Base-by-base conservation (phyloP, 139 green algal genomes). In the Auxenochlorella pyrenoidosa region DNA sequence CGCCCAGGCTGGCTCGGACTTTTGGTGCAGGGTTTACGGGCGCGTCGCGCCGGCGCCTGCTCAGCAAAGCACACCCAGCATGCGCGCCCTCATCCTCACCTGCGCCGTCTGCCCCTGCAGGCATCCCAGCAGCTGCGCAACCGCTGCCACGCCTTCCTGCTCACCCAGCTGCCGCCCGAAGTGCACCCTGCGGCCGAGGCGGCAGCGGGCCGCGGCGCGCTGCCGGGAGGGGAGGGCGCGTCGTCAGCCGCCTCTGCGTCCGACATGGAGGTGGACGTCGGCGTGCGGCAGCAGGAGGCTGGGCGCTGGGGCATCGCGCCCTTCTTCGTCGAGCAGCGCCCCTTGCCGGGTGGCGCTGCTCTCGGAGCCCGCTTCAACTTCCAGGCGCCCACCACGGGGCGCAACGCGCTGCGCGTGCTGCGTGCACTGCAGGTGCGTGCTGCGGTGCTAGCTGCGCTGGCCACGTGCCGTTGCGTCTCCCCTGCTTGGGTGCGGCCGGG, bases 321-420 rank as follows among this genome's bases (percentile, higher is more conserved):
- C 28, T 98, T 98, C 87, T 96, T 91, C 86, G 81, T 98, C 54
- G 77, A 89, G 65, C 85, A 82, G 70, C 80, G 82, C 47, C 78
- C 32, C 59, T 44, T 40, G 36, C 15, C 34, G 44, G 85, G 22
- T 3, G 63, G 21, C 19, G 15, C 43, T 21, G n/a, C 40, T 58
- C 71, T 68, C 18, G 66, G 60, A n/a, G 79, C 73, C 0, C 63
- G 44, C 15, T 99, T 99, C 87, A 93, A 97, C 83, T 95, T 99
- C 78, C 34, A 76, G 13, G 96, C 98, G 0, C 96, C 95, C 8
- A 99, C 98, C 24, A 97, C 96, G 0, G 89, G 91, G 0, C 90
- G 95, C 85, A 99, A 99, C 82, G 95, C 93, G 3, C 94, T 97
- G 89, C 93, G 97, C 26, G 86, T 99, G 43, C 92, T 99, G 86